A percentile compares a stretch with the other conserved stretches of the same genome.
Evolutionary conservation across 208 protist genomes (phyloP).

Genomic region (Endotrypanum monterogeii): DNA sequence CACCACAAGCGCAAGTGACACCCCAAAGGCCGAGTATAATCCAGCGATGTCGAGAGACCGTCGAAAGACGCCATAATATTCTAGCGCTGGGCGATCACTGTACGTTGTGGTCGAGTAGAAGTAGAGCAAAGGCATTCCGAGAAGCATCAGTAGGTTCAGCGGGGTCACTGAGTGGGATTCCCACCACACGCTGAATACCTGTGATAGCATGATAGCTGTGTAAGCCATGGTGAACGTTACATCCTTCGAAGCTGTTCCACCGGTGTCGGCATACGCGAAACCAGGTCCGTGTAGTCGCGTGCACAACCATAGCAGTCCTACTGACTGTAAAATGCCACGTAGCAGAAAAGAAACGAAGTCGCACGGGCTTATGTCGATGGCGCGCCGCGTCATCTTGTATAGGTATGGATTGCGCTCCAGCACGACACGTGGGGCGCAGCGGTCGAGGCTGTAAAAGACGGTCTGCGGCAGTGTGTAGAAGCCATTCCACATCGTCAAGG

Average conservation of each 20-base stretch:
- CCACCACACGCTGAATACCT: constrained; percentile 80
- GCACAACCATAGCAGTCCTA: constrained; percentile 62
- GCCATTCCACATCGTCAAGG: constrained; percentile 91
- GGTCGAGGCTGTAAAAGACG: constrained; percentile 91
- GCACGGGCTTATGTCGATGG: constrained; percentile 47
- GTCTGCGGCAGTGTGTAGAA: constrained; percentile 91
- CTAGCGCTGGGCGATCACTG: constrained; percentile 40
- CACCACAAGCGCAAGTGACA: constrained; percentile 47
- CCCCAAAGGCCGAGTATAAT: constrained; percentile 44
- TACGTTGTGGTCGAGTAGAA: constrained; percentile 45
- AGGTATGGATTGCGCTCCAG: constrained; percentile 72
- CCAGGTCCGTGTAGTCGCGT: constrained; percentile 34
- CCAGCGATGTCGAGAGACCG: constrained; percentile 37
- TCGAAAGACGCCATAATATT: constrained; percentile 71
- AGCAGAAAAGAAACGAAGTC: constrained; percentile 84
- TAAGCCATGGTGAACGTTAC: constrained; percentile 85
- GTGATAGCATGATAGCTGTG: constrained; percentile 84
- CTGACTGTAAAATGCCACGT: constrained; percentile 76
- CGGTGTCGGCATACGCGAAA: constrained; percentile 42
- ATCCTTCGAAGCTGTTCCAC: constrained; percentile 57
- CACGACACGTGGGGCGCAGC: constrained; percentile 69
- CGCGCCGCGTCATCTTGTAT: constrained; percentile 71
- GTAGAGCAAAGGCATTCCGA: constrained; percentile 79
- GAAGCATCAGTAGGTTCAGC: constrained; percentile 59
- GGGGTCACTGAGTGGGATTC: constrained; percentile 87